phyloP scores from a whole-genome alignment of 179 eudicot genomes.

The Carnegiea gigantea region DNA sequence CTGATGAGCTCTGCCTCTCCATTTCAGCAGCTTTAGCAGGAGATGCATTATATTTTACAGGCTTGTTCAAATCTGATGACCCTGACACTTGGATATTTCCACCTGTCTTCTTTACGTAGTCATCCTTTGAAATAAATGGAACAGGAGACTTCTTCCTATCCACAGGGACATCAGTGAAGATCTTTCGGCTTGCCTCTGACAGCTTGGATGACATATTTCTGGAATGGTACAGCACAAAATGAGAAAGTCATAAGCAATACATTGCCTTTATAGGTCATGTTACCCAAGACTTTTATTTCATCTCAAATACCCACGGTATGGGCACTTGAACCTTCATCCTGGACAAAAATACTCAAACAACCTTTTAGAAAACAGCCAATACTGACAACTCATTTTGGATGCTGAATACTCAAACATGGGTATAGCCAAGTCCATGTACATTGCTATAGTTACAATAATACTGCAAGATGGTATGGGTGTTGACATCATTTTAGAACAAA shows the following conservation, averaged over 20 bases:
- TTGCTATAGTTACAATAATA: no score
- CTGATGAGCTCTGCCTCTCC: slow-evolving; percentile 72
- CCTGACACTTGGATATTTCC: slow-evolving; percentile 26
- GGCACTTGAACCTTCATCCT: not conserved
- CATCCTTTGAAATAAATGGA: slow-evolving; percentile 32
- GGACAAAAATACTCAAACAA: not conserved
- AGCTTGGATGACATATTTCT: slow-evolving; percentile 59
- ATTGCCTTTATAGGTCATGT: not conserved
- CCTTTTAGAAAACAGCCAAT: not conserved
- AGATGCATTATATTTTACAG: slow-evolving; percentile 70
- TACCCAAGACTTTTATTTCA: not conserved
- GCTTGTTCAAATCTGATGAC: slow-evolving; percentile 34
- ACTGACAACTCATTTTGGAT: no score
- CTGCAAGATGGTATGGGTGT: no score
- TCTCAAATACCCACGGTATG: not conserved
- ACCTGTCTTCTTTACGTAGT: slow-evolving; percentile 30
- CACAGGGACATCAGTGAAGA: slow-evolving; percentile 21
- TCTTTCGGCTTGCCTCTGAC: slow-evolving; percentile 42
- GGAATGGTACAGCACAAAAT: slow-evolving; percentile 26
- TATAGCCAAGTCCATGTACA: no score
- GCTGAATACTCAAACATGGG: no score
- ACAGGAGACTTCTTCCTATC: slow-evolving; percentile 26
- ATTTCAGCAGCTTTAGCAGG: slow-evolving; percentile 90
- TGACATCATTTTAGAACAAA: not conserved
- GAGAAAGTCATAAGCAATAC: not conserved